Percentiles rank a stretch among this genome's conserved stretches.
phyloP scores from a whole-genome alignment of 2,329 filamentous ascomycete genomes.

The Zopfia rhizophila region DNA sequence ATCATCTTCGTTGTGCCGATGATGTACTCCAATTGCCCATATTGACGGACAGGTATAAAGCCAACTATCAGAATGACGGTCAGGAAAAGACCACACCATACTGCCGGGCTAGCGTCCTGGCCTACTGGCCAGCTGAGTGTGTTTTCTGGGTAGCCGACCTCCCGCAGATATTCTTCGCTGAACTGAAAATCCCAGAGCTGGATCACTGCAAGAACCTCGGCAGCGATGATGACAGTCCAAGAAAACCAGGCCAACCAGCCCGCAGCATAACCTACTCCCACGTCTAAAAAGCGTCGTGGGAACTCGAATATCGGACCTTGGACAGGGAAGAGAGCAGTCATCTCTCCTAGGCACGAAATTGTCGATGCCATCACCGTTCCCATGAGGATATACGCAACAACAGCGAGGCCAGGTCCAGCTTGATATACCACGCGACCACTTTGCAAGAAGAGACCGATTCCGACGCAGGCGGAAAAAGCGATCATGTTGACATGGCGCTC shows the following conservation, averaged over 20 bases:
- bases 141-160: constrained; percentile 33
- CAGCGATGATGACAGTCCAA: constrained; percentile 81
- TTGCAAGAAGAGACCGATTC: constrained; percentile 42
- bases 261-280: constrained; percentile 53
- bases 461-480: constrained; percentile 35
- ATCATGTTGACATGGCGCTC: constrained; percentile 45
- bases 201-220: constrained; percentile 47
- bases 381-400: constrained; percentile 39
- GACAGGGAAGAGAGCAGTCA: constrained; percentile 87
- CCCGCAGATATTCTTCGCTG: constrained; percentile 29
- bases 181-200: constrained; percentile 49
- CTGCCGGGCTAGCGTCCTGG: constrained; percentile 48
- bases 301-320: constrained; percentile 88
- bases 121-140: constrained; percentile 81
- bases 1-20: constrained; percentile 84
- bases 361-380: constrained; percentile 39
- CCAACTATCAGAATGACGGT: constrained; percentile 79
- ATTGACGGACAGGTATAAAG: constrained; percentile 83
- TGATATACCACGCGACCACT: constrained; percentile 39
- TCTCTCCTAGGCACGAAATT: constrained; percentile 71
- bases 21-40: constrained; percentile 85
- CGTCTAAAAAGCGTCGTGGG: constrained; percentile 84
- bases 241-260: constrained; percentile 69
- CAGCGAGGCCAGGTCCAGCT: constrained; percentile 40
- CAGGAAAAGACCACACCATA: constrained; percentile 82